Evolutionary conservation across 2,329 filamentous ascomycete species (phyloP), one percentile per base, ranked within the genome.

Genomic region (Penicillium sp.): DNA sequence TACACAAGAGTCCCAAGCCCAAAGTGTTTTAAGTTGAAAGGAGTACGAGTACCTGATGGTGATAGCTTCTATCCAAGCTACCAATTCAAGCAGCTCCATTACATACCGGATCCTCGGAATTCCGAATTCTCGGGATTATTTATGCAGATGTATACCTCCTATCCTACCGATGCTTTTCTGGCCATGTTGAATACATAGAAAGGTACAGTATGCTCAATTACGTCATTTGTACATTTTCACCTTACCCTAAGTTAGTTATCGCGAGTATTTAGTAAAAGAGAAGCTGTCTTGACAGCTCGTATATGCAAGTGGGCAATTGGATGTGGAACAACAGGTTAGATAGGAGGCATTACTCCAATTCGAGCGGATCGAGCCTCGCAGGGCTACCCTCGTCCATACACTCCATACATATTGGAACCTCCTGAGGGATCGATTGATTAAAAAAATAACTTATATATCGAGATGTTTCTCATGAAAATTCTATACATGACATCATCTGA

Each of bases 401-500:
- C 9, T 3, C 24, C 14, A 5, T 11, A 9, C 29, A 16, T 16
- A 2, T 10, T 34, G 16, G 14, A 18, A 16, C 16, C 14, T 29
- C 7, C n/a, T 16, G n/a, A 16, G 16, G 8, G 9, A 34, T 34
- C 18, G 31, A 34, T 20, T 10, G 14, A 34, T 34, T 34, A 34
- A 34, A 18, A 16, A 32, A 9, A 18, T 11, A 9, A 31, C 27
- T 31, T 14, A 16, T 40, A 40, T 40, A 28, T 45, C 28, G 14
- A 35, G 28, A 14, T 32, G 13, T 40, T 27, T 28, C 26, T 8
- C 9, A 16, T 4, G 29, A 13, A 16, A 34, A 22, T 8, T 44
- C 40, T 40, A 4, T 40, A 45, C 42, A 45, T 45, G 18, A 38
- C 36, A 38, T 45, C 42, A 34, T 39, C 28, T 23, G 20, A 24